A percentile compares a stretch with the other conserved stretches of the same genome.
These are phyloP conservation scores for Mentha longifolia DNA, from an alignment of 257 asterid genomes.

Conservation along the genomic window DNA sequence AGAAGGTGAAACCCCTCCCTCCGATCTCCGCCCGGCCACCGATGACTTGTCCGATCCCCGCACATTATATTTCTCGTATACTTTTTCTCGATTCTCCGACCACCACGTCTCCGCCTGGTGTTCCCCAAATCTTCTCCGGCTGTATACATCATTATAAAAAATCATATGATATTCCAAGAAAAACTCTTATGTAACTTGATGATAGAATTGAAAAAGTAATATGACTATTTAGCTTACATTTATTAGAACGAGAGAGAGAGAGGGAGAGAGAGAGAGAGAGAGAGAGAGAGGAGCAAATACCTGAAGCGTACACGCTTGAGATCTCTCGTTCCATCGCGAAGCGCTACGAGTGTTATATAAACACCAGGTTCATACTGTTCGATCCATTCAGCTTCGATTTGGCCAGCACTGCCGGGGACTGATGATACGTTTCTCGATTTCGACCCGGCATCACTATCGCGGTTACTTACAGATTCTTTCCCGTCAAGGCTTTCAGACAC, in stretches of 20 bases:
- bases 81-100: slow-evolving; percentile 97
- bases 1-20: slow-evolving; percentile 79
- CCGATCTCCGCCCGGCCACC: slow-evolving; percentile 72
- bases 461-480: slow-evolving; percentile 45
- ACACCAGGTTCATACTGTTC: slow-evolving; percentile 96
- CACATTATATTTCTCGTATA: slow-evolving; percentile 81
- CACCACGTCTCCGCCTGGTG: slow-evolving; percentile 99
- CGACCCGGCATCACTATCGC: slow-evolving; percentile 51
- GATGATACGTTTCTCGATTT: slow-evolving; percentile 50
- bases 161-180: background rate
- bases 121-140: slow-evolving; percentile 96
- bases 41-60: slow-evolving; percentile 88
- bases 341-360: slow-evolving; percentile 85
- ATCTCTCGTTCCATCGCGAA: slow-evolving; percentile 91
- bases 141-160: slow-evolving; percentile 29
- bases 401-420: slow-evolving; percentile 57
- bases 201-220: too few relatives aligned
- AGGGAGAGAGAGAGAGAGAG: too few relatives aligned
- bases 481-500: slow-evolving; percentile 52
- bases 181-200: too few relatives aligned
- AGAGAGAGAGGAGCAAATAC: slow-evolving; percentile 40
- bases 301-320: slow-evolving; percentile 99
- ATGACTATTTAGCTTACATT: too few relatives aligned
- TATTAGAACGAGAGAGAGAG: too few relatives aligned
- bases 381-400: slow-evolving; percentile 89